A percentile compares a stretch with the other conserved stretches of the same genome.
Evolutionary conservation across 768 basidiomycete genomes (phyloP).

Genomic region (Suillus brevipes): DNA sequence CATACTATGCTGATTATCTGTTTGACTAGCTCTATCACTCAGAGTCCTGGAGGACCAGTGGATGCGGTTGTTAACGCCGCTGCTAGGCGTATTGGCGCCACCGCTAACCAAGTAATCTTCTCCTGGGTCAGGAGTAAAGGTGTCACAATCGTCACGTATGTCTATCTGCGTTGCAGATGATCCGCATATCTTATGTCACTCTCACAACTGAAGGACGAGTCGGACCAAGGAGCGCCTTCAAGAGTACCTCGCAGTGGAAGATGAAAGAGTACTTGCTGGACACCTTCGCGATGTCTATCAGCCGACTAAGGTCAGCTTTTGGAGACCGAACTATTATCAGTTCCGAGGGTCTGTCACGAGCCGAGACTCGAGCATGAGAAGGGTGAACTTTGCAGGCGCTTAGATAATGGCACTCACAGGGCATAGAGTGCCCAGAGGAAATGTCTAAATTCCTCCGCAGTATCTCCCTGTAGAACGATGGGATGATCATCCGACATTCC

Average conservation of each 20-base stretch:
- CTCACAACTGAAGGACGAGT: constrained; percentile 48
- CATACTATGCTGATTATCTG: not conserved
- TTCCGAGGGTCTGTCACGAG: constrained; percentile 56
- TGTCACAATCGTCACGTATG: constrained; percentile 64
- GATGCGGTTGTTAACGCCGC: constrained; percentile 54
- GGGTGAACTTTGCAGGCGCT: not conserved
- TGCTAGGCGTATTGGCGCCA: constrained; percentile 54
- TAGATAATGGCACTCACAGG: constrained; percentile 44
- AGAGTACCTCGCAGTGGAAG: constrained; percentile 67
- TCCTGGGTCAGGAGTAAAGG: constrained; percentile 71
- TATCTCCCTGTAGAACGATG: constrained; percentile 62
- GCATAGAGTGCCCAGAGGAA: constrained; percentile 81
- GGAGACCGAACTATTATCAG: constrained; percentile 48
- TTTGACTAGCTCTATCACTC: constrained; percentile 55
- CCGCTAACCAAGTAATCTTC: constrained; percentile 65
- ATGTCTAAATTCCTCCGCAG: constrained; percentile 63
- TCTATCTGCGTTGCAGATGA: not conserved
- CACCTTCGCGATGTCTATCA: constrained; percentile 64
- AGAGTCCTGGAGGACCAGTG: constrained; percentile 61
- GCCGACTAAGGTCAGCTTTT: constrained; percentile 49
- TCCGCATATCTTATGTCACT: constrained; percentile 4
- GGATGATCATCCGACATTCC: constrained; percentile 67
- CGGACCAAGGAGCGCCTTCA: constrained; percentile 58
- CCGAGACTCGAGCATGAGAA: constrained; percentile 4
- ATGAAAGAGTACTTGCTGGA: constrained; percentile 75